These are phyloP conservation scores for Podospora pseudocomata DNA, from an alignment of 495 filamentous ascomycete genomes.

Conservation along the genomic window DNA sequence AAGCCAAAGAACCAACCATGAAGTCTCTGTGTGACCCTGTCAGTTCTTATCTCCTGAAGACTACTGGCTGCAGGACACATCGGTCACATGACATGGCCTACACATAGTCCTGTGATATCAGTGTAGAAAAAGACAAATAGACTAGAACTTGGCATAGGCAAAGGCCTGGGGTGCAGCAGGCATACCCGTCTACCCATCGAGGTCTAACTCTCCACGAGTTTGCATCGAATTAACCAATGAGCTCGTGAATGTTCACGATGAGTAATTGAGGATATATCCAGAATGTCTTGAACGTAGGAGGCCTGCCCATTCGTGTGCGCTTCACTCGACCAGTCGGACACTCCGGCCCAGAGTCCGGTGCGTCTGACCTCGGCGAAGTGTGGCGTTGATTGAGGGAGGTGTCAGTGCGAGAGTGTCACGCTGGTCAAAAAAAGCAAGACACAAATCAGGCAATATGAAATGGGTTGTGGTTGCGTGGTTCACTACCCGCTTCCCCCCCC, in stretches of 20 bases:
- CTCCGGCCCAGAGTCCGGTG: background rate
- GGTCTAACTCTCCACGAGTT: background rate
- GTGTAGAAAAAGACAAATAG: background rate
- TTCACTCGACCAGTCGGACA: background rate
- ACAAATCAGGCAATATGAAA: slow-evolving; percentile 21
- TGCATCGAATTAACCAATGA: background rate
- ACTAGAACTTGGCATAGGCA: background rate
- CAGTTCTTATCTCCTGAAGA: background rate
- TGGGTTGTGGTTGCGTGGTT: background rate
- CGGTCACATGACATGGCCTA: background rate
- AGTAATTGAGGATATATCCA: background rate
- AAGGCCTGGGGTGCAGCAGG: background rate
- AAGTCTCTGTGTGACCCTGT: no score
- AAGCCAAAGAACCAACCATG: no score
- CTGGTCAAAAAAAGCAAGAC: background rate
- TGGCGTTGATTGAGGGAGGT: background rate
- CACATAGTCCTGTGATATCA: background rate
- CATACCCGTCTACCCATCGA: background rate
- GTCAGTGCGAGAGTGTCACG: background rate
- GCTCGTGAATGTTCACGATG: background rate
- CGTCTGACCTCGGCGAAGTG: background rate
- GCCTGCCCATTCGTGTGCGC: background rate
- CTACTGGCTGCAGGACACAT: background rate
- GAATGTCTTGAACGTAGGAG: background rate
- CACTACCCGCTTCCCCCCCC: slow-evolving; percentile 17